Evolutionary conservation across 768 basidiomycete genomes (phyloP).

Genomic region (Harrya chromipes): DNA sequence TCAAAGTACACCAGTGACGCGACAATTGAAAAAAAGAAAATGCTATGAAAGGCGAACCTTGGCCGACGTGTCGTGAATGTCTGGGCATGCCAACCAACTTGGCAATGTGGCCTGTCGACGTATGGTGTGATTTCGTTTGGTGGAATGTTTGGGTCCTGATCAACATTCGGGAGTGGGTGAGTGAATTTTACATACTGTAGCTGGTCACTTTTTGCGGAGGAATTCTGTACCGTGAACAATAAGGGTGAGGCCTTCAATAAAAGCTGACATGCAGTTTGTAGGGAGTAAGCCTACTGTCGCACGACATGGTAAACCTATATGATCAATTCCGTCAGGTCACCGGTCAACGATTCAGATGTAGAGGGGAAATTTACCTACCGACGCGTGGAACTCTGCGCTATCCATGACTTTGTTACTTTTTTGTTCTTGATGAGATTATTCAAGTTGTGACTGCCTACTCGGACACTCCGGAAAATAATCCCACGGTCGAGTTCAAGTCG

Average conservation of each 20-base stretch:
- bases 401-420: conserved; percentile 38
- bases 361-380: conserved; percentile 34
- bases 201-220: conserved; percentile 68
- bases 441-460: too few species aligned
- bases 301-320: conserved; percentile 70
- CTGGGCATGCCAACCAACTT: conserved; percentile 77
- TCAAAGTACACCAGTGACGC: neutral
- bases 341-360: neutral
- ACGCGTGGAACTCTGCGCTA: conserved; percentile 60
- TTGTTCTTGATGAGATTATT: too few species aligned
- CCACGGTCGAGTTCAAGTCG: neutral
- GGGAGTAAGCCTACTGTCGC: conserved; percentile 36
- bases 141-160: too few species aligned
- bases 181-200: conserved; percentile 49
- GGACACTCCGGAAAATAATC: neutral
- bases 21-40: neutral
- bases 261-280: neutral
- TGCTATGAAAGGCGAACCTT: conserved; percentile 45
- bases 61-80: conserved; percentile 78
- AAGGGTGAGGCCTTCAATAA: conserved; percentile 1
- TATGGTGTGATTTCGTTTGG: neutral
- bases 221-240: conserved; percentile 35
- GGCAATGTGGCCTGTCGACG: conserved; percentile 64
- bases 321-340: neutral
- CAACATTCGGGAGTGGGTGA: conserved; percentile 2